Evolutionary conservation across 140 eudicot genomes (phyloP), one percentile per base, ranked within the genome.

Genomic region (Flaveria floridana): DNA sequence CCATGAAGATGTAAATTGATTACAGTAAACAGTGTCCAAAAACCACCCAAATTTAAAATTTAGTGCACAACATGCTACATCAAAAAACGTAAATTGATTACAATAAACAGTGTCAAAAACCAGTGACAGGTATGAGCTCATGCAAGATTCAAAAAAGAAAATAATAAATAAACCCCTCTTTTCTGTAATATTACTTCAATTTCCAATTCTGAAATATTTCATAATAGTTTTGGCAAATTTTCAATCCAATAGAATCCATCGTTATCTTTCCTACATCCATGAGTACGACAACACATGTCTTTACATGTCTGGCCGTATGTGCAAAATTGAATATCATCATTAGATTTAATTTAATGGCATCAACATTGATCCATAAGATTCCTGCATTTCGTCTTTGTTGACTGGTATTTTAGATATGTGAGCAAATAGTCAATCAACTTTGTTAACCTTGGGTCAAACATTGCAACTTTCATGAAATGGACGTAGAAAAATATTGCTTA

Each of bases 331-430:
- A 1, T 68, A 46, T 68, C 41, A 50, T 42, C 20, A n/a, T 37
- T 65, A 65, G 14, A 68, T 46, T 44, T 1, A 37, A 7, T 34
- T 7, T 65, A 50, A 65, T 65, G 70, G 50, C 18, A 65, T 16
- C 18, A 15, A 0, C 34, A 12, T 20, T 28, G 59, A 8, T 19
- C 37, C 57, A 42, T 37, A 68, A 55, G 23, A 55, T 73, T 14
- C 25, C 56, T 73, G 25, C n/a, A 19, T 2, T 41, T 34, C 13
- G 25, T 42, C 70, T n/a, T 26, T n/a, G 4, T 44, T 58, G 1
- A 58, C n/a, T 3, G 44, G 70, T 73, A 73, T 23, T 59, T 21
- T 44, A 73, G 59, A 42, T 57, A 73, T 26, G 7, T 51, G 75
- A n/a, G 9, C 48, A 23, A 46, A 58, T 14, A 44, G 28, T 41